These are phyloP conservation scores for Plasmodium gallinaceum DNA, from an alignment of 169 alveolate species.

Conservation along the genomic window DNA sequence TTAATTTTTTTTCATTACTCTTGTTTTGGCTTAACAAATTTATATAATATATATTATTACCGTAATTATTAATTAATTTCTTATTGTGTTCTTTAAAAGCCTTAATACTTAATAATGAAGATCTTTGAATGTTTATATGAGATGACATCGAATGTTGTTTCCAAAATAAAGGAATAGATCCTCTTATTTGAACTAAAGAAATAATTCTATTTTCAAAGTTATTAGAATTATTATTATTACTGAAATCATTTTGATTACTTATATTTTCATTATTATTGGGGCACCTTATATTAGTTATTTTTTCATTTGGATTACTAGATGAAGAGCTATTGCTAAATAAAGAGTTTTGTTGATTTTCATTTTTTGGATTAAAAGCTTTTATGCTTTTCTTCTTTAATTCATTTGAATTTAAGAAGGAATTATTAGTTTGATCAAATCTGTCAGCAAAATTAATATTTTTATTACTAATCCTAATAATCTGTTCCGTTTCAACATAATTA, in stretches of 20 bases:
- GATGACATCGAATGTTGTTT: conserved; percentile 86
- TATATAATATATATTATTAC: conserved; percentile 80
- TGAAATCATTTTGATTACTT: background rate
- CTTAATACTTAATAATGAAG: conserved; percentile 73
- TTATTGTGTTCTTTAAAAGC: conserved; percentile 83
- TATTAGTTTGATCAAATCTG: conserved; percentile 75
- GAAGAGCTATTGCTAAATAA: too few relatives aligned
- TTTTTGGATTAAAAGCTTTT: background rate
- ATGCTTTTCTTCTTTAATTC: background rate
- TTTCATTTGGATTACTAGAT: too few relatives aligned
- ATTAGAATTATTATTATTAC: background rate
- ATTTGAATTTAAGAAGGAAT: background rate
- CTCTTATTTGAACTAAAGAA: conserved; percentile 95
- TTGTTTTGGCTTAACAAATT: conserved; percentile 81
- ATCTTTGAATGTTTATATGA: conserved; percentile 60
- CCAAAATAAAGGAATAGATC: conserved; percentile 97
- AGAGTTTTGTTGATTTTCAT: background rate
- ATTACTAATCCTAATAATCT: conserved; percentile 86
- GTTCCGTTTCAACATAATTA: conserved; percentile 97
- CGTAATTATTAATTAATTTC: conserved; percentile 79
- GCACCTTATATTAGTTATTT: background rate
- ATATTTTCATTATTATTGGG: background rate
- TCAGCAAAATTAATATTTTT: conserved; percentile 78
- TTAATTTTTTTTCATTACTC: conserved; percentile 80
- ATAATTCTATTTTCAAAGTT: conserved; percentile 84